Evolutionary conservation across 2,329 filamentous ascomycete species (phyloP).

Genomic region (Bimuria novae-zelandiae): DNA sequence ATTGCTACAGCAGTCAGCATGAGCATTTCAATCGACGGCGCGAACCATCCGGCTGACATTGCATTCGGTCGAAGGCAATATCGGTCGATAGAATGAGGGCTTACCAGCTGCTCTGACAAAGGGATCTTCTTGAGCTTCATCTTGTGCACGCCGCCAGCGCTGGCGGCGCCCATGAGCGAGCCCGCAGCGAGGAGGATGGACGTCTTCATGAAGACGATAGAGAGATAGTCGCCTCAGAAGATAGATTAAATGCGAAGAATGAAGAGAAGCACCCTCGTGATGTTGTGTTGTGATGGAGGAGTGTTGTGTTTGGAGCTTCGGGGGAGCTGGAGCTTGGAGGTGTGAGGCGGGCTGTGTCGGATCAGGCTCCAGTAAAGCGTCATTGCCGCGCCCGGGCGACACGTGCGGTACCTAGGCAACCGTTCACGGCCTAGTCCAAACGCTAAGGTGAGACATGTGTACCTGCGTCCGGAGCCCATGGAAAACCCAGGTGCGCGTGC

Average conservation of each 20-base stretch:
- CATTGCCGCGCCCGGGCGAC: no score
- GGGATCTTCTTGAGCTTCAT: conserved; percentile 98
- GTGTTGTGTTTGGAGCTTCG: conserved; percentile 12
- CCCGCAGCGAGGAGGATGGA: conserved; percentile 77
- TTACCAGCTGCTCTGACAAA: conserved; percentile 86
- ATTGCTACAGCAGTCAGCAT: conserved; percentile 59
- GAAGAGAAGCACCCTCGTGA: conserved; percentile 14
- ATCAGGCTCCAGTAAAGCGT: no score
- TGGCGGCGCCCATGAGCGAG: conserved; percentile 79
- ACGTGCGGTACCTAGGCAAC: no score
- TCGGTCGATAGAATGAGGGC: conserved; percentile 42
- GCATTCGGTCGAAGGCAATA: not conserved
- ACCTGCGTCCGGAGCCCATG: no score
- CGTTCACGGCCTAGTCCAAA: no score
- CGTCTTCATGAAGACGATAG: conserved; percentile 73
- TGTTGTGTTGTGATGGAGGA: conserved; percentile 13
- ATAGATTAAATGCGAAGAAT: conserved; percentile 18
- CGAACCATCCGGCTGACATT: not conserved
- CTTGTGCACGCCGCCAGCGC: conserved; percentile 88
- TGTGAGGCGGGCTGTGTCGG: conserved; percentile 1
- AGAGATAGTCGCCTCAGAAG: conserved; percentile 13
- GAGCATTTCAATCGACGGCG: conserved; percentile 12
- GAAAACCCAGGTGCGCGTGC: no score
- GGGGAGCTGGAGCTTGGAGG: conserved; percentile 13
- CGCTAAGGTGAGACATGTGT: not conserved